Evolutionary conservation across 2,329 filamentous ascomycete species (phyloP).

Genomic region (Thyridium curvatum): DNA sequence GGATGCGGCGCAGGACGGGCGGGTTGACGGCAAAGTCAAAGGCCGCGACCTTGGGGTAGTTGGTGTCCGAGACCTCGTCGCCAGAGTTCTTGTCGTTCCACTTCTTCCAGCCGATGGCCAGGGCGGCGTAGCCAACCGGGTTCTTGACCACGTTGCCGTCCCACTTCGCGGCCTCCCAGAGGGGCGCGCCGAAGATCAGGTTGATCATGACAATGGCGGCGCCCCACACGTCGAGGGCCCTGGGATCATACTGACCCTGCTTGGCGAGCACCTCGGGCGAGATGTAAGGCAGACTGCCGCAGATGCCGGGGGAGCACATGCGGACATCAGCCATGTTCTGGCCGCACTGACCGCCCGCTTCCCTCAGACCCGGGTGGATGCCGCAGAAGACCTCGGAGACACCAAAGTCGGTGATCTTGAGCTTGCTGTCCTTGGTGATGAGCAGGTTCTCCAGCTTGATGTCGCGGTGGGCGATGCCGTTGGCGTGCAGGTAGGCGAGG

Average conservation of each 20-base stretch:
- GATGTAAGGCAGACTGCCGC: constrained; percentile 80
- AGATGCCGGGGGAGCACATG: constrained; percentile 71
- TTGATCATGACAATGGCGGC: constrained; percentile 78
- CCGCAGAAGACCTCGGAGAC: constrained; percentile 82
- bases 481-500: constrained; percentile 71
- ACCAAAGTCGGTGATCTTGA: constrained; percentile 91
- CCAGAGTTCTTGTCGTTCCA: constrained; percentile 50
- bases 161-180: constrained; percentile 46
- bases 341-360: constrained; percentile 67
- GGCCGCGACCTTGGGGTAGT: constrained; percentile 59
- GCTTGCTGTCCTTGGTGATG: constrained; percentile 69
- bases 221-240: constrained; percentile 80
- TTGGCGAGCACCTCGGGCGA: constrained; percentile 77
- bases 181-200: constrained; percentile 63
- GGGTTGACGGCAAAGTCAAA: constrained; percentile 63
- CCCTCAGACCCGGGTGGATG: constrained; percentile 70
- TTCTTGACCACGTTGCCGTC: no score
- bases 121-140: constrained; percentile 45
- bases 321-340: constrained; percentile 65
- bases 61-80: constrained; percentile 33
- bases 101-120: constrained; percentile 61
- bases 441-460: constrained; percentile 87
- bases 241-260: constrained; percentile 61
- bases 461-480: constrained; percentile 85
- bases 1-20: constrained; percentile 60